Percentiles rank a stretch among this genome's conserved stretches.
Evolutionary conservation across 1,139 yeast genomes (phyloP).

Genomic region (Candida frijolesensis): DNA sequence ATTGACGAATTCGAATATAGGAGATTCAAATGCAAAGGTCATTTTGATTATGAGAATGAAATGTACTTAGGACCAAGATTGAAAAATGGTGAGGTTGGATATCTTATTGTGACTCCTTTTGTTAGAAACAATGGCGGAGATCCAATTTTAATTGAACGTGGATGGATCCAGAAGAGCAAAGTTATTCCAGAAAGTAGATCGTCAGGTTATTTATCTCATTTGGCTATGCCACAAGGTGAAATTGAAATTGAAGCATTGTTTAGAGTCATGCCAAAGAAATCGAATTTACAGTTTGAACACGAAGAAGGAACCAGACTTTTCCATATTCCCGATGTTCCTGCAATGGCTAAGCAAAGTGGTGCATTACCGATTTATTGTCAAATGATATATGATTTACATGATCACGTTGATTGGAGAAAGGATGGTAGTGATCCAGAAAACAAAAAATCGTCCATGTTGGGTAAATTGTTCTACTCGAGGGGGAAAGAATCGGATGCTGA

Average conservation of each 20-base stretch:
- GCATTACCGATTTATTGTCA: conserved; percentile 79
- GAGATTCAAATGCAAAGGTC: conserved; percentile 71
- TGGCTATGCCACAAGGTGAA: conserved; percentile 74
- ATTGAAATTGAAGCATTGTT: conserved; percentile 75
- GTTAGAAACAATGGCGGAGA: conserved; percentile 71
- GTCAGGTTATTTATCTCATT: conserved; percentile 52
- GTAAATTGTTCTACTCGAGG: conserved; percentile 9
- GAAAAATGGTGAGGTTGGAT: conserved; percentile 76
- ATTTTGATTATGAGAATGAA: conserved; percentile 82
- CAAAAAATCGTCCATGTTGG: conserved; percentile 16
- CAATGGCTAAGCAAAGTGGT: conserved; percentile 72
- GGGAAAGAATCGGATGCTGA: conserved; percentile 19
- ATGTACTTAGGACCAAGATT: conserved; percentile 91
- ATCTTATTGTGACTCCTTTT: conserved; percentile 79
- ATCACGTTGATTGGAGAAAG: conserved; percentile 54
- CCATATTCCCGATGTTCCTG: conserved; percentile 76
- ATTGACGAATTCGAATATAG: conserved; percentile 78
- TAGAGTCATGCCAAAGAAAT: conserved; percentile 69
- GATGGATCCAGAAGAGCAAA: conserved; percentile 83
- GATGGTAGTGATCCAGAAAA: conserved; percentile 12
- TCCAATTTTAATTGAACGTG: conserved; percentile 80
- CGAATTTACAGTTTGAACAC: conserved; percentile 76
- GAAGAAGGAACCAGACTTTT: conserved; percentile 62
- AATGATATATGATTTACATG: conserved; percentile 66
- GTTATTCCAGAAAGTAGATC: conserved; percentile 64